phyloP scores from a whole-genome alignment of 2,329 filamentous ascomycete species.

The Fusarium secorum region DNA sequence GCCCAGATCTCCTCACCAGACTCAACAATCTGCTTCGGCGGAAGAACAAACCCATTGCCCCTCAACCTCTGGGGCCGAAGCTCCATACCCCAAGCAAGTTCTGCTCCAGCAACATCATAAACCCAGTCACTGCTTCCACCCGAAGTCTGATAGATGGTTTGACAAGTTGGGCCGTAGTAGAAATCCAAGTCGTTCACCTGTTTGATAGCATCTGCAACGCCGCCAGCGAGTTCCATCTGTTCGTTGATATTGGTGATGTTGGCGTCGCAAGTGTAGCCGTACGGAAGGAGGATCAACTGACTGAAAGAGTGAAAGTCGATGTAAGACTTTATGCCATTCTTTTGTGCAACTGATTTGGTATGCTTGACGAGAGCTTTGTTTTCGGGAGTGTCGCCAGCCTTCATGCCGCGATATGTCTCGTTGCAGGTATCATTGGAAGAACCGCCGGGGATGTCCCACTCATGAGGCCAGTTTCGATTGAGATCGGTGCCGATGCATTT shows the following conservation, averaged over 20 bases:
- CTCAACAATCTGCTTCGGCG: conserved; percentile 48
- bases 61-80: conserved; percentile 46
- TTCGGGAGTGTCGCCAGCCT: conserved; percentile 58
- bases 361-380: conserved; percentile 54
- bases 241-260: conserved; percentile 56
- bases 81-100: conserved; percentile 53
- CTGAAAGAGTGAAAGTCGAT: conserved; percentile 72
- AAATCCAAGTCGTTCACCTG: conserved; percentile 51
- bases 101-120: conserved; percentile 52
- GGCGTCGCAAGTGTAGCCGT: conserved; percentile 65
- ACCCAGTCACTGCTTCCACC: conserved; percentile 57
- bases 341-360: conserved; percentile 46
- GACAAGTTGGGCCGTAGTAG: conserved; percentile 62
- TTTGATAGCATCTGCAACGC: conserved; percentile 59
- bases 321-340: conserved; percentile 62
- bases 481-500: conserved; percentile 62
- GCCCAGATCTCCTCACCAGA: conserved; percentile 55
- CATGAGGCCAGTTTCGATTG: conserved; percentile 68
- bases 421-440: conserved; percentile 61
- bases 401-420: conserved; percentile 56
- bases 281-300: conserved; percentile 64
- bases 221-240: conserved; percentile 58
- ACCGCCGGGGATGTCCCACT: conserved; percentile 59
- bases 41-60: conserved; percentile 24
- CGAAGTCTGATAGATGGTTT: conserved; percentile 66